Evolutionary conservation across 1,139 yeast species (phyloP).

Genomic region (Debaryomyces coudertii): DNA sequence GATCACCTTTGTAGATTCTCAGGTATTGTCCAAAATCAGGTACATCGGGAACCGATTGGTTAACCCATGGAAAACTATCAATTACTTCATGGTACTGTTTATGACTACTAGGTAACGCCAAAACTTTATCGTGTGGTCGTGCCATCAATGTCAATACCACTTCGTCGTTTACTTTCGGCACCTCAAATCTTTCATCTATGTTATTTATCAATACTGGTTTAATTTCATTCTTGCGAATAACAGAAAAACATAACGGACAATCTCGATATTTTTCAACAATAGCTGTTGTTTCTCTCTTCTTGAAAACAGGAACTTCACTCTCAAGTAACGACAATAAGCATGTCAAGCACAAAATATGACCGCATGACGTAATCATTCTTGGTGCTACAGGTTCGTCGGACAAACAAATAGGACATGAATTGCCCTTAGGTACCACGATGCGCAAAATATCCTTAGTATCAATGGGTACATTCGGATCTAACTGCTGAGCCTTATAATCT

Average conservation of each 20-base stretch:
- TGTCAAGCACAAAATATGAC: constrained; percentile 85
- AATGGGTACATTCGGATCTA: constrained; percentile 78
- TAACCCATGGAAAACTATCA: constrained; percentile 37
- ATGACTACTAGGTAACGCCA: constrained; percentile 63
- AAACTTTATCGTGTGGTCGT: constrained; percentile 59
- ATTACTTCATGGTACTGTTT: constrained; percentile 28
- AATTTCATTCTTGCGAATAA: constrained; percentile 59
- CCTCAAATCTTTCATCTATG: constrained; percentile 58
- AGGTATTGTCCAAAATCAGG: constrained; percentile 36
- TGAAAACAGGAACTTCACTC: constrained; percentile 50
- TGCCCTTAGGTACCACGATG: constrained; percentile 72
- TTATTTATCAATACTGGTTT: constrained; percentile 70
- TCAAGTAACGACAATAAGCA: constrained; percentile 77
- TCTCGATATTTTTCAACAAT: constrained; percentile 60
- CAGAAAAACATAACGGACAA: constrained; percentile 84
- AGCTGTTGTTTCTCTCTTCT: constrained; percentile 39
- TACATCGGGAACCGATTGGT: constrained; percentile 14
- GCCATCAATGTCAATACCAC: constrained; percentile 71
- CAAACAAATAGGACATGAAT: constrained; percentile 90
- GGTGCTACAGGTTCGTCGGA: constrained; percentile 88
- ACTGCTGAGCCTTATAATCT: constrained; percentile 56
- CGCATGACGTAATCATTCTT: constrained; percentile 86
- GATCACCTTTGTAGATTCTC: constrained; percentile 69
- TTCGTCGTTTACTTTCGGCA: constrained; percentile 64
- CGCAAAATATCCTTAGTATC: constrained; percentile 65